Percentiles rank a stretch among this genome's conserved stretches.
Conservation (phyloP, 768 basidiomycete species). For the Collybia sp. region DNA sequence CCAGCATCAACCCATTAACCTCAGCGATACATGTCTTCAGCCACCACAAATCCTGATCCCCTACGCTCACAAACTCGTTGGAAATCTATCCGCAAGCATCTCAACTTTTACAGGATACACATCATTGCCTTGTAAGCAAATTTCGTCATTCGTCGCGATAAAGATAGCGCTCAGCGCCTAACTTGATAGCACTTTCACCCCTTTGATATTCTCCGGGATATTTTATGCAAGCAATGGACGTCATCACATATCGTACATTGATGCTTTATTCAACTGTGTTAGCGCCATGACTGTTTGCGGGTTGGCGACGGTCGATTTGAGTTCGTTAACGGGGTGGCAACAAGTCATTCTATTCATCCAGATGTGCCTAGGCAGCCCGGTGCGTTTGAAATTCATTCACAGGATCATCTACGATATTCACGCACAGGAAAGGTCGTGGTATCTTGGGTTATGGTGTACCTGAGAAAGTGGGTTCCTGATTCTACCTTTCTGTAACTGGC, state of each 20-base stretch:
- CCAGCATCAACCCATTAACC: too few species aligned
- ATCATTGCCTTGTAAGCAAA: slow-evolving; percentile 53
- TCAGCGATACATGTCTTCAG: too few species aligned
- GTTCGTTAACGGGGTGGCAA: slow-evolving; percentile 64
- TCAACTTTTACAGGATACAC: slow-evolving; percentile 68
- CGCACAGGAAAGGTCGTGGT: slow-evolving; percentile 51
- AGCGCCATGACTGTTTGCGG: slow-evolving; percentile 79
- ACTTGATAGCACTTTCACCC: slow-evolving; percentile 61
- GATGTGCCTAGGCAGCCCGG: slow-evolving; percentile 75
- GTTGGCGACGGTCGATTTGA: slow-evolving; percentile 65
- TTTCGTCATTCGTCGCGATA: slow-evolving; percentile 2
- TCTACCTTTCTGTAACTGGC: slow-evolving; percentile 2
- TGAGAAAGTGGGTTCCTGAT: slow-evolving; percentile 50
- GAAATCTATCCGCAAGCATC: slow-evolving; percentile 35
- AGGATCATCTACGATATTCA: neutral
- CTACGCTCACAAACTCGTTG: slow-evolving; percentile 9
- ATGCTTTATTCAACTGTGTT: slow-evolving; percentile 73
- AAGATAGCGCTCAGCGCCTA: slow-evolving; percentile 2
- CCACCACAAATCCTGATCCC: too few species aligned
- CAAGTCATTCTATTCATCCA: slow-evolving; percentile 68
- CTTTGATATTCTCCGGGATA: slow-evolving; percentile 73
- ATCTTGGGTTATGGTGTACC: slow-evolving; percentile 81
- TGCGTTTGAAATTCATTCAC: slow-evolving; percentile 30
- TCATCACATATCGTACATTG: slow-evolving; percentile 68
- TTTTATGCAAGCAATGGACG: slow-evolving; percentile 81